These are phyloP conservation scores for Cicer cuneatum DNA, from an alignment of 306 rosid species.

Conservation along the genomic window DNA sequence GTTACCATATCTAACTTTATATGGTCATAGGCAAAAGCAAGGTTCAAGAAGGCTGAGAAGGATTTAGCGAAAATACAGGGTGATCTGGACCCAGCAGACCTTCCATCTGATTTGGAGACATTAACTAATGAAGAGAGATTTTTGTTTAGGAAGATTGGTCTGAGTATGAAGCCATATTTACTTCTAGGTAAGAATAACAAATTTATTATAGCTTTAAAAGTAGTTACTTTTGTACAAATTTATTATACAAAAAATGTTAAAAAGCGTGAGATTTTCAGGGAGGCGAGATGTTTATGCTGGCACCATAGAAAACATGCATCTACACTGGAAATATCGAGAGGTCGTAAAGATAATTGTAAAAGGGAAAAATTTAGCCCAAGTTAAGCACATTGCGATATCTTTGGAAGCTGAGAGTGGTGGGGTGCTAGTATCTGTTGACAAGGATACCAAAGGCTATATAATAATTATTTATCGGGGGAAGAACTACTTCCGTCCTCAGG, in stretches of 20 bases:
- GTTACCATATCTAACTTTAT: slow-evolving; percentile 46
- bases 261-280: slow-evolving; percentile 57
- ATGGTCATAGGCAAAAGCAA: slow-evolving; percentile 74
- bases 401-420: slow-evolving; percentile 99
- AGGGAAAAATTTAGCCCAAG: slow-evolving; percentile 73
- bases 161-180: slow-evolving; percentile 88
- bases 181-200: slow-evolving; percentile 65
- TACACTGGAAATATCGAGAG: slow-evolving; percentile 92
- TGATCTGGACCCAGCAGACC: slow-evolving; percentile 69
- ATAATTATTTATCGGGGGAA: slow-evolving; percentile 89
- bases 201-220: slow-evolving; percentile 25
- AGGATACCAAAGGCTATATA: slow-evolving; percentile 71
- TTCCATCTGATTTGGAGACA: slow-evolving; percentile 89
- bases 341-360: slow-evolving; percentile 82
- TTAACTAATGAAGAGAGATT: slow-evolving; percentile 81
- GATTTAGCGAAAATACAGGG: slow-evolving; percentile 74
- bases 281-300: slow-evolving; percentile 85
- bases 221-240: slow-evolving; percentile 41
- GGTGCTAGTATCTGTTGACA: slow-evolving; percentile 81
- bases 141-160: slow-evolving; percentile 85
- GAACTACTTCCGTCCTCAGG: slow-evolving; percentile 70
- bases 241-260: slow-evolving; percentile 33
- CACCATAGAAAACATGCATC: slow-evolving; percentile 93
- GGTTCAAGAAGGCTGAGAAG: slow-evolving; percentile 73
- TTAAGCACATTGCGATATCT: slow-evolving; percentile 77